Evolutionary conservation across 1,139 yeast species (phyloP).

Genomic region (Nadsonia commutata): DNA sequence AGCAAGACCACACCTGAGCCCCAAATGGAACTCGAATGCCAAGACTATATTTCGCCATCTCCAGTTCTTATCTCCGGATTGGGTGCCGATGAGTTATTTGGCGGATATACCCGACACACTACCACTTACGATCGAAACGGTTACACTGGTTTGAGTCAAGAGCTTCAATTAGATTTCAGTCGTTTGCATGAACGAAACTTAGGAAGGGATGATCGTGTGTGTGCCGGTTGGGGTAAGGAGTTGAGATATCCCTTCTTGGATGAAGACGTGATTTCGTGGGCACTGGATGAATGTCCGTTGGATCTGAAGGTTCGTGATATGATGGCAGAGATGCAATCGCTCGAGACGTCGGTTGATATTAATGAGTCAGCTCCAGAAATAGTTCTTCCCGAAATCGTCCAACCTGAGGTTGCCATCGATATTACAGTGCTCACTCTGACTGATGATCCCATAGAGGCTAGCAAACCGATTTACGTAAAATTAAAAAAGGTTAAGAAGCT

Average conservation of each 20-base stretch:
- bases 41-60: conserved; percentile 19
- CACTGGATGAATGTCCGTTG: conserved; percentile 24
- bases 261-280: conserved; percentile 39
- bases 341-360: too few species aligned
- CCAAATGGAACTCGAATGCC: background rate
- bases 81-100: conserved; percentile 95
- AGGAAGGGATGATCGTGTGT: conserved; percentile 84
- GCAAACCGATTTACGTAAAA: background rate
- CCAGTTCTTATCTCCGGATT: conserved; percentile 76
- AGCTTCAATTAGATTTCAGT: conserved; percentile 53
- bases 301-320: conserved; percentile 18
- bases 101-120: conserved; percentile 78
- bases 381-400: background rate
- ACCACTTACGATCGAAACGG: conserved; percentile 20
- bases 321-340: background rate
- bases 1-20: conserved; percentile 3
- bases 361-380: background rate
- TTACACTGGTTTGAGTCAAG: conserved; percentile 29
- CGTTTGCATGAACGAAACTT: conserved; percentile 67
- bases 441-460: background rate
- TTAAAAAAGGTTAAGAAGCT: background rate
- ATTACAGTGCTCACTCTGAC: background rate
- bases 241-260: conserved; percentile 81
- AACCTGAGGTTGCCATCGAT: background rate
- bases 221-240: conserved; percentile 79